A percentile compares a stretch with the other conserved stretches of the same genome.
Conservation (phyloP, 2,329 filamentous ascomycete species). For the Sarocladium kiliense region DNA sequence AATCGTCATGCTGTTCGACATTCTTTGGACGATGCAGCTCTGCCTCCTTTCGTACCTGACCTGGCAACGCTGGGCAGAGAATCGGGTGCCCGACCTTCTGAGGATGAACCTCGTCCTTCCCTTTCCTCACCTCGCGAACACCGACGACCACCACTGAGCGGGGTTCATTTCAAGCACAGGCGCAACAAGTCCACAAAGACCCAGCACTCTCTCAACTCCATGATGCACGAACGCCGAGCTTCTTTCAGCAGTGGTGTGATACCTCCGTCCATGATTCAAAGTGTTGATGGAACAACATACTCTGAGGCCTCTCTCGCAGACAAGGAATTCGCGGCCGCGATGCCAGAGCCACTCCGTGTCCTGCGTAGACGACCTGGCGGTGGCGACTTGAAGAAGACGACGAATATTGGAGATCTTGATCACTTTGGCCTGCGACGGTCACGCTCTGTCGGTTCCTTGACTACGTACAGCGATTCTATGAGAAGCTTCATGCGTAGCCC, state of each 20-base stretch:
- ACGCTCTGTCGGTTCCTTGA: conserved; percentile 54
- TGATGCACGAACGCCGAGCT: conserved; percentile 49
- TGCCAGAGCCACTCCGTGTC: conserved; percentile 52
- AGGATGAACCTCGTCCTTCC: conserved; percentile 28
- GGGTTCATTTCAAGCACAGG: conserved; percentile 29
- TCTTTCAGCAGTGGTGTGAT: conserved; percentile 55
- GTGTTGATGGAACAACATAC: conserved; percentile 56
- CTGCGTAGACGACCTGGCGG: conserved; percentile 71
- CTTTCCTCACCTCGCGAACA: conserved; percentile 21
- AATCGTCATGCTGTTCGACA: conserved; percentile 39
- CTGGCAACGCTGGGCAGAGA: conserved; percentile 31
- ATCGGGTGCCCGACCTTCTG: conserved; percentile 20
- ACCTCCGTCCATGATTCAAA: conserved; percentile 46
- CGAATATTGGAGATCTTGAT: conserved; percentile 59
- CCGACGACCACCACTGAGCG: conserved; percentile 23
- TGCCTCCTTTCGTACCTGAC: conserved; percentile 45
- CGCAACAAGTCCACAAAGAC: conserved; percentile 44
- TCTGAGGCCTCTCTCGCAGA: conserved; percentile 47
- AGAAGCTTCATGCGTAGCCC: conserved; percentile 48
- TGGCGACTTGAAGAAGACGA: conserved; percentile 64
- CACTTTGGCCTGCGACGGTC: conserved; percentile 43
- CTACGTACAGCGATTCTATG: conserved; percentile 55
- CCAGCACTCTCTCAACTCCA: conserved; percentile 43
- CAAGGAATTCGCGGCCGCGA: conserved; percentile 29
- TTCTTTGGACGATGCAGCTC: conserved; percentile 28